Conservation (phyloP, 2,329 filamentous ascomycete genomes). For the Colletotrichum eremochloae region DNA sequence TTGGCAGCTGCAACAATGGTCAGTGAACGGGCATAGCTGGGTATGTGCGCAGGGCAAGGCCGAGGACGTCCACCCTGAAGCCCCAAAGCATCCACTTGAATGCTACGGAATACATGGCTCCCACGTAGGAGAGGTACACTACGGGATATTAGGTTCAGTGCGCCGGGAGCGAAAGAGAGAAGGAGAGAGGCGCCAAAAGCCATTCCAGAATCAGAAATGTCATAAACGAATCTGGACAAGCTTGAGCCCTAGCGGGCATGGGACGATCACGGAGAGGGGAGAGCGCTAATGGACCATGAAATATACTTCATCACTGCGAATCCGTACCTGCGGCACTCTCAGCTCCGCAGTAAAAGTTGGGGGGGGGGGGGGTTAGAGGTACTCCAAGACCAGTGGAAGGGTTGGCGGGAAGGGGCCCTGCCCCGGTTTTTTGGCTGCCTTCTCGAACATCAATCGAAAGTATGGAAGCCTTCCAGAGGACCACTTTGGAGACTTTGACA, state of each 20-base stretch:
- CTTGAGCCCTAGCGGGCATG: conserved; percentile 7
- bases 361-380: neutral
- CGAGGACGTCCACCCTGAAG: neutral
- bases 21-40: neutral
- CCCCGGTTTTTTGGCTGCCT: conserved; percentile 38
- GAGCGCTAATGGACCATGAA: neutral
- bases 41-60: conserved; percentile 10
- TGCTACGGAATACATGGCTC: neutral
- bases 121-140: neutral
- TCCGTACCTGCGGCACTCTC: neutral
- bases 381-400: neutral
- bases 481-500: conserved; percentile 12
- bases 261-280: conserved; percentile 32
- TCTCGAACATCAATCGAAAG: conserved; percentile 44
- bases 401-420: conserved; percentile 14
- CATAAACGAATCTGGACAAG: conserved; percentile 21
- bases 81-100: neutral
- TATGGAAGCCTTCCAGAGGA: conserved; percentile 34
- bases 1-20: neutral
- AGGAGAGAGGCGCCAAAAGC: conserved; percentile 9
- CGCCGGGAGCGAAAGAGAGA: neutral
- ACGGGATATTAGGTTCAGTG: neutral
- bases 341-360: neutral
- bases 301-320: conserved; percentile 6
- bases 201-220: conserved; percentile 20